Conservation (phyloP, 768 basidiomycete genomes). For the Leccinellum luteum region DNA sequence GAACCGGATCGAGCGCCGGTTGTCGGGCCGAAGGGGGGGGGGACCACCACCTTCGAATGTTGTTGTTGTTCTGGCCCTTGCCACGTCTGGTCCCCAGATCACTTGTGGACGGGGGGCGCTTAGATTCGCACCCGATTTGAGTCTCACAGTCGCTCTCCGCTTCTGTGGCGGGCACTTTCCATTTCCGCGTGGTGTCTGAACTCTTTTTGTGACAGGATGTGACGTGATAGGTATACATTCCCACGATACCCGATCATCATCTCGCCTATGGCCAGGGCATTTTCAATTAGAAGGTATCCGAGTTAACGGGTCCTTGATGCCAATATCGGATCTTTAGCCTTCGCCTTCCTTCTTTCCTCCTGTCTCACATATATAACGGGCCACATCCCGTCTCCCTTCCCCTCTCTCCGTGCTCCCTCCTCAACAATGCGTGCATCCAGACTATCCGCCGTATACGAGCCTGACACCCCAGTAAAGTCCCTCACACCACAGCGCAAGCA, state of each 20-base stretch:
- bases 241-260: constrained; percentile 29
- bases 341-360: constrained; percentile 24
- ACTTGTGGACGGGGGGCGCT: constrained; percentile 10
- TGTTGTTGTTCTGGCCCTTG: constrained; percentile 14
- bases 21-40: neutral
- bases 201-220: constrained; percentile 19
- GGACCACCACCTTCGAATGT: neutral
- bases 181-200: constrained; percentile 35
- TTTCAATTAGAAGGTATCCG: constrained; percentile 32
- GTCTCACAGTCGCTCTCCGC: constrained; percentile 40
- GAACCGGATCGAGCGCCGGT: neutral
- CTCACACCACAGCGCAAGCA: constrained; percentile 77
- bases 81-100: constrained; percentile 16
- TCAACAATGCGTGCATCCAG: constrained; percentile 25
- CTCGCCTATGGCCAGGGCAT: constrained; percentile 34
- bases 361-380: constrained; percentile 35
- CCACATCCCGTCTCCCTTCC: constrained; percentile 11
- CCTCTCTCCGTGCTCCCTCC: constrained; percentile 8
- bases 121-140: constrained; percentile 20
- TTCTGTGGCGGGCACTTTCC: constrained; percentile 48
- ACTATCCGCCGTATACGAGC: constrained; percentile 20
- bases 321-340: constrained; percentile 49
- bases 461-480: constrained; percentile 17
- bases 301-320: constrained; percentile 23
- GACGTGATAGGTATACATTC: constrained; percentile 16